A percentile compares a stretch with the other conserved stretches of the same genome.
Evolutionary conservation across 306 rosid genomes (phyloP).

Genomic region (Neltuma alba): DNA sequence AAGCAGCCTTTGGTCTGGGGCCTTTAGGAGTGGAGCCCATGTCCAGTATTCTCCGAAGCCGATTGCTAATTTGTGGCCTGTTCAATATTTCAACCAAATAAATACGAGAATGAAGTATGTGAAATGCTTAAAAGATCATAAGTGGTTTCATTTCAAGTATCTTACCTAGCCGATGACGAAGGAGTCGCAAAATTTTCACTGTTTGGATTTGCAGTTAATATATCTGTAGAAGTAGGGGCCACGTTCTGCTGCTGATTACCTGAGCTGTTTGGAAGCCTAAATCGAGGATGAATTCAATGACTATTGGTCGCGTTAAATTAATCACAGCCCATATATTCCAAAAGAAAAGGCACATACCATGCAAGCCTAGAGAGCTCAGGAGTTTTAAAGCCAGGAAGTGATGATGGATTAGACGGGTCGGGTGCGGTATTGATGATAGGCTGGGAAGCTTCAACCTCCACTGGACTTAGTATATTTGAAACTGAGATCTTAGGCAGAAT

Average conservation of each 20-base stretch:
- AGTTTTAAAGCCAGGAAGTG: neutral
- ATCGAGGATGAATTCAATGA: neutral
- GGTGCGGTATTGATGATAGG: neutral
- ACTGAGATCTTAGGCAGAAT: neutral
- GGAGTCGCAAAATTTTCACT: neutral
- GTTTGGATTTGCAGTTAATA: neutral
- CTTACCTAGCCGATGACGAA: slow-evolving; percentile 21
- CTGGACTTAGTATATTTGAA: neutral
- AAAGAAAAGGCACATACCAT: slow-evolving; percentile 13
- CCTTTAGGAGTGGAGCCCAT: neutral
- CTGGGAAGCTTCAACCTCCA: neutral
- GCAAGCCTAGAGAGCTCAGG: neutral
- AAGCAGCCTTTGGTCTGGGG: neutral
- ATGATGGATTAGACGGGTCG: neutral
- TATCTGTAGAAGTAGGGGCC: neutral
- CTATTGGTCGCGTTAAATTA: neutral
- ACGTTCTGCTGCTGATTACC: neutral
- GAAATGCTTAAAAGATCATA: neutral
- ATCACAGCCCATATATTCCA: no score
- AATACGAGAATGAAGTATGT: neutral
- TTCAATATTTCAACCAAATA: neutral
- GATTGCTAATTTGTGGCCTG: neutral
- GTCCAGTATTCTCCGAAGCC: slow-evolving; percentile 4
- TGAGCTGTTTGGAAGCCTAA: neutral
- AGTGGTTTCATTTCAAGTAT: neutral